Conservation (phyloP, 768 basidiomycete genomes). For the Rhizopogon vulgaris region DNA sequence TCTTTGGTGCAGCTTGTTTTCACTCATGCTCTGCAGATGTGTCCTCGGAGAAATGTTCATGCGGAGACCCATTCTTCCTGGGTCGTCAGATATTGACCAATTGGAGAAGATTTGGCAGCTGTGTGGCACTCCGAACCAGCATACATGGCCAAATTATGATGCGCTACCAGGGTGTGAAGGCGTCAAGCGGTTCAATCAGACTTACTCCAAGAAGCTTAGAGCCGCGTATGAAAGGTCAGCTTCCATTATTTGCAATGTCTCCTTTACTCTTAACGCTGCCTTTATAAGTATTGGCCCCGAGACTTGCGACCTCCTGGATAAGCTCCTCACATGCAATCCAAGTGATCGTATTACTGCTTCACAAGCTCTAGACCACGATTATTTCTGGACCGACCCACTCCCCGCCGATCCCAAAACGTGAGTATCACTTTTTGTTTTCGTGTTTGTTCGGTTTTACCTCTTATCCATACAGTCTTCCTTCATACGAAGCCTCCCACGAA, state of each 20-base stretch:
- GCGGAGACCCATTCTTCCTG: conserved; percentile 80
- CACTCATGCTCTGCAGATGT: conserved; percentile 46
- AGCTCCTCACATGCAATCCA: conserved; percentile 79
- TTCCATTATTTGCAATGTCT: neutral
- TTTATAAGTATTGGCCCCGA: conserved; percentile 56
- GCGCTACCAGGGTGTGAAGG: conserved; percentile 75
- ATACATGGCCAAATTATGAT: conserved; percentile 76
- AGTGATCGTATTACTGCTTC: conserved; percentile 76
- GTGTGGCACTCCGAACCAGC: conserved; percentile 85
- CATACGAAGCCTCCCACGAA: conserved; percentile 80
- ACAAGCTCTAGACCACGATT: conserved; percentile 86
- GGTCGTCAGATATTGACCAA: conserved; percentile 88
- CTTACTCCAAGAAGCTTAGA: conserved; percentile 49
- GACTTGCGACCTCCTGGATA: conserved; percentile 78
- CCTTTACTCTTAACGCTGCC: conserved; percentile 2
- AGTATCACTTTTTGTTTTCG: conserved; percentile 17
- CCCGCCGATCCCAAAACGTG: conserved; percentile 82
- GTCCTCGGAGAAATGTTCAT: conserved; percentile 97
- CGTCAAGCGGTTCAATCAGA: conserved; percentile 52
- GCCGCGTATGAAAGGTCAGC: conserved; percentile 55
- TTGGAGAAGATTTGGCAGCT: conserved; percentile 82
- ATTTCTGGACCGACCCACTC: conserved; percentile 89
- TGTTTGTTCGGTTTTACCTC: neutral
- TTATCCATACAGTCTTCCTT: conserved; percentile 46
- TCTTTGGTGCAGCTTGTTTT: neutral